Percentiles rank a stretch among this genome's conserved stretches.
Conservation (phyloP, 352 stramenopile genomes). For the Pythium volutum region DNA sequence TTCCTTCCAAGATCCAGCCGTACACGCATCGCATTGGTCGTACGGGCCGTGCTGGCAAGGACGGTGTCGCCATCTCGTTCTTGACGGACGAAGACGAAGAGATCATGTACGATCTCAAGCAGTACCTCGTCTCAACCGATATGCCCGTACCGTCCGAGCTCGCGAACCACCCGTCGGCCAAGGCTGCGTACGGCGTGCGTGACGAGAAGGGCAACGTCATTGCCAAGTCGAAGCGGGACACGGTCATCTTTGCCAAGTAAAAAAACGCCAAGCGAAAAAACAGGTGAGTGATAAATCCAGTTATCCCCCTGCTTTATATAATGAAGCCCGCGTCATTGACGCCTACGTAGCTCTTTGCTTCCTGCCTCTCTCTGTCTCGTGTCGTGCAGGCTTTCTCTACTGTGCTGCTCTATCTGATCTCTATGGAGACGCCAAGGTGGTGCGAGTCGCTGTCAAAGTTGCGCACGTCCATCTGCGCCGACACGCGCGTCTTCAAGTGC, state of each 20-base stretch:
- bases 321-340: not conserved
- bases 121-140: constrained; percentile 95
- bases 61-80: constrained; percentile 96
- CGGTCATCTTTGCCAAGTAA: constrained; percentile 84
- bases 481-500: constrained; percentile 71
- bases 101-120: constrained; percentile 96
- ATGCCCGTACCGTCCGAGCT: constrained; percentile 93
- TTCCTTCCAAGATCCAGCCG: constrained; percentile 97
- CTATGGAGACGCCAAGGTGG: constrained; percentile 80
- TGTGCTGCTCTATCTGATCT: constrained; percentile 38
- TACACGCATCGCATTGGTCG: constrained; percentile 99
- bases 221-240: constrained; percentile 83
- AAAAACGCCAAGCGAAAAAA: constrained; percentile 11
- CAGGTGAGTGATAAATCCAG: not conserved
- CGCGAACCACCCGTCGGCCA: constrained; percentile 90
- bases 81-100: constrained; percentile 97
- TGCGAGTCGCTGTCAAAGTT: constrained; percentile 85
- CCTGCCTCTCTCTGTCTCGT: not conserved
- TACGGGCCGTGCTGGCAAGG: constrained; percentile 96
- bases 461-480: constrained; percentile 76
- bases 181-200: constrained; percentile 73
- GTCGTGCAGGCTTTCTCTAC: not conserved
- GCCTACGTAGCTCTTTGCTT: not conserved
- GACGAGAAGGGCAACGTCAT: constrained; percentile 88
- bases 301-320: constrained; percentile 13